Evolutionary conservation across 1,139 yeast genomes (phyloP), one percentile per base, ranked within the genome.

Genomic region (Blastobotrys raffinosifermentans): DNA sequence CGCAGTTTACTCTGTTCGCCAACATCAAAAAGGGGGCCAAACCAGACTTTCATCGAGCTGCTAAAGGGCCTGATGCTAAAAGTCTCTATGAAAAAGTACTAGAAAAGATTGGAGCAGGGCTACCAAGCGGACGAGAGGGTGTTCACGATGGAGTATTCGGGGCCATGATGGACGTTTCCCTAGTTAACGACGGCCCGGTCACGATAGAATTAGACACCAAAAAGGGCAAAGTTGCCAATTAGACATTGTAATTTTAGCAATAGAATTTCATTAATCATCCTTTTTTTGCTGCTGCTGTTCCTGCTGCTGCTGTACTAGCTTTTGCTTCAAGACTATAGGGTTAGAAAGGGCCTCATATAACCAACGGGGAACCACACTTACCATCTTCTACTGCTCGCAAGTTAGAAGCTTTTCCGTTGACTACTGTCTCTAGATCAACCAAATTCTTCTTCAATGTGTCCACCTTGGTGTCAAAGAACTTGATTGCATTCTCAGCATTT

Each of bases 151-250:
- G 98, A 1, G 70, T 75, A 40, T 91, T 91, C 59, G 98, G 97
- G 0, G 97, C 93, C 6, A 84, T 89, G 95, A 91, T 91, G 98
- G 94, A 85, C 46, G 96, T 91, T 11, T 71, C 73, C 2, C 61
- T 89, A 40, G 77, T 80, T 13, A 91, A 91, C 53, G 96, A 89
- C 48, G 93, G 93, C 4, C 93, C 91, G 0, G 85, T 80, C 5
- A 81, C 93, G 0, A 75, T 82, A 19, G 71, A 77, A 19, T 76
- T 78, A 69, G 89, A 81, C 50, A 79, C 91, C 1, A 67, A 58
- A 38, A 73, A 69, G 34, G 15, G 15, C 3, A 35, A 32, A 22
- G 35, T n/a, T n/a, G 19, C 11, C n/a, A 30, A 20, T 20, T 8
- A 33, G n/a, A 19, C 18, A 14, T 22, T 13, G 7, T 8, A 22